These are phyloP conservation scores for Puccinia horiana DNA, from an alignment of 1,284 basidiomycete species.

Conservation along the genomic window DNA sequence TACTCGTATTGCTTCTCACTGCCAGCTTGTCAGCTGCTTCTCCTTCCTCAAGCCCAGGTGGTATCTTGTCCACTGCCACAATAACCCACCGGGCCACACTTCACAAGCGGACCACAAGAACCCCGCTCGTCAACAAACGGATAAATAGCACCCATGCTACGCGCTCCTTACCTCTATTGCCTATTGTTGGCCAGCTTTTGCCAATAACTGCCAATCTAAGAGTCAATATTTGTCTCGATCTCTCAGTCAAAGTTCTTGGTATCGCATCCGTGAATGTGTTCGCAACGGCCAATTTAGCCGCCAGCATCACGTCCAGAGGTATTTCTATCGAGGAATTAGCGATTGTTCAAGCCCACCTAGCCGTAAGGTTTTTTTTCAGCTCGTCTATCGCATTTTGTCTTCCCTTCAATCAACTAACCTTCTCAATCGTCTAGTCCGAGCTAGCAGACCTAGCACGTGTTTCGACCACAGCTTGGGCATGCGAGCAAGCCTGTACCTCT, in stretches of 20 bases:
- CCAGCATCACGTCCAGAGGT: constrained; percentile 15
- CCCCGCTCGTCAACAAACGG: background rate
- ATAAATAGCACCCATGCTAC: constrained; percentile 6
- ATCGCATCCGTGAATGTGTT: constrained; percentile 7
- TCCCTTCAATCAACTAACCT: background rate
- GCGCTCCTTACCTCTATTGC: constrained; percentile 8
- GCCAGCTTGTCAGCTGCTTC: constrained; percentile 13
- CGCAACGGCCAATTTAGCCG: constrained; percentile 19
- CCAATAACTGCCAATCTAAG: background rate
- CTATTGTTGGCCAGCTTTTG: background rate
- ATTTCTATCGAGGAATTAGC: constrained; percentile 32
- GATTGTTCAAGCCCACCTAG: constrained; percentile 24
- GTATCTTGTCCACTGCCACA: background rate
- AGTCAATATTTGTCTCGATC: constrained; percentile 43
- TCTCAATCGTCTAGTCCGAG: background rate
- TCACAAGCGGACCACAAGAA: background rate
- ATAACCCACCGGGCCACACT: background rate
- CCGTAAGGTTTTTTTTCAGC: constrained; percentile 12
- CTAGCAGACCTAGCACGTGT: constrained; percentile 13
- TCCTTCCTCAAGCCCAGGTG: background rate
- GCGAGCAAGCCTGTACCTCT: constrained; percentile 24
- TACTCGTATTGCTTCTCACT: constrained; percentile 16
- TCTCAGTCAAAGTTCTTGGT: constrained; percentile 42
- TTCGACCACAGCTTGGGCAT: constrained; percentile 28
- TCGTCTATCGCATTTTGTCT: no score